A percentile compares a stretch with the other conserved stretches of the same genome.
Evolutionary conservation across 1,284 basidiomycete genomes (phyloP).

Genomic region (Ustilago tritici): DNA sequence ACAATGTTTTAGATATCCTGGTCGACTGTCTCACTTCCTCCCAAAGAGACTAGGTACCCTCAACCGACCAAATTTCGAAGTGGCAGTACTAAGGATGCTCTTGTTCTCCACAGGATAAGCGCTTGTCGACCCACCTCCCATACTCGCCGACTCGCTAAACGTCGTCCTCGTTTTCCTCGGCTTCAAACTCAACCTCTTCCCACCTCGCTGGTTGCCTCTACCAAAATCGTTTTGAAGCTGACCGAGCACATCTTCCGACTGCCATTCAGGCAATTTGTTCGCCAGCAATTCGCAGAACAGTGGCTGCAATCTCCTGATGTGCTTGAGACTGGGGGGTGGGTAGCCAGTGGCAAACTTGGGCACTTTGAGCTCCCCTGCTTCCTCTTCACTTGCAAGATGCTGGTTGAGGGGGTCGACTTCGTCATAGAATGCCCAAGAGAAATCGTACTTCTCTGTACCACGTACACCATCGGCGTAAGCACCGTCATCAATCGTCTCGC

Average conservation of each 20-base stretch:
- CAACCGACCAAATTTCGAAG: conserved; percentile 21
- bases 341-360: conserved; percentile 16
- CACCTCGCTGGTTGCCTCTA: not conserved
- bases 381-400: conserved; percentile 34
- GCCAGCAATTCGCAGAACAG: conserved; percentile 61
- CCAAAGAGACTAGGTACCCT: conserved; percentile 32
- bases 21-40: conserved; percentile 18
- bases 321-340: conserved; percentile 47
- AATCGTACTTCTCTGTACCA: conserved; percentile 59
- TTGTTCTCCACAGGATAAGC: conserved; percentile 35
- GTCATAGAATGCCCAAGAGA: conserved; percentile 65
- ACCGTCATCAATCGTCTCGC: conserved; percentile 59
- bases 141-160: conserved; percentile 32
- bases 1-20: not conserved
- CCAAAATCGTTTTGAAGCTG: conserved; percentile 22
- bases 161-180: conserved; percentile 24
- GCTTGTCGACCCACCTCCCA: not conserved
- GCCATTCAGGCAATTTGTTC: conserved; percentile 61
- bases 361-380: conserved; percentile 29
- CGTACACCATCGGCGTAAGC: conserved; percentile 56
- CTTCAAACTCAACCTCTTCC: conserved; percentile 24
- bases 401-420: conserved; percentile 59
- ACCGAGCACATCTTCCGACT: conserved; percentile 48
- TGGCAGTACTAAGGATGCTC: conserved; percentile 33
- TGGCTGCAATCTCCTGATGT: conserved; percentile 57